Conservation (phyloP, 495 filamentous ascomycete species). For the Penicillium canescens region DNA sequence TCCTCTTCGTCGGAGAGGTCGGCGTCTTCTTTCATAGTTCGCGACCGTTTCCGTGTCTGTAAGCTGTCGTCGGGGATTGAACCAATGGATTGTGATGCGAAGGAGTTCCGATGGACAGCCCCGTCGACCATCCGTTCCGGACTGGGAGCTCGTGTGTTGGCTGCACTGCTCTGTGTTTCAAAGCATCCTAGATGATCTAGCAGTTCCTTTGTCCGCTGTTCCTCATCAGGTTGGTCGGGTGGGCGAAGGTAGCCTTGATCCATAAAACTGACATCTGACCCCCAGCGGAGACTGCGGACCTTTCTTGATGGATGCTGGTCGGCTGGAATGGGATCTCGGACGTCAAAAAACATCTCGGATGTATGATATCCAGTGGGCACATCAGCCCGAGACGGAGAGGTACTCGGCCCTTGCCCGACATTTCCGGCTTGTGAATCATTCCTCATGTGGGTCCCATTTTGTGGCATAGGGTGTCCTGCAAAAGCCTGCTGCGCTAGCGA, state of each 20-base stretch:
- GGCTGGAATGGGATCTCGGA: conserved; percentile 38
- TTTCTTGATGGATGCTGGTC: conserved; percentile 43
- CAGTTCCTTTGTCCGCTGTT: conserved; percentile 52
- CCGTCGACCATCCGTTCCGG: conserved; percentile 38
- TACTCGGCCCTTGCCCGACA: conserved; percentile 10
- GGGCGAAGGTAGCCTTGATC: conserved; percentile 56
- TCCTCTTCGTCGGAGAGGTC: conserved; percentile 40
- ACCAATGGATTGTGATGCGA: neutral
- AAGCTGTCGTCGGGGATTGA: conserved; percentile 23
- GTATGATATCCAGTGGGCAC: conserved; percentile 42
- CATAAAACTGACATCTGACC: conserved; percentile 64
- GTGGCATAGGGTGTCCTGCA: conserved; percentile 22
- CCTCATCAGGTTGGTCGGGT: conserved; percentile 54
- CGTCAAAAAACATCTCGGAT: conserved; percentile 47
- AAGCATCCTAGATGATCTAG: conserved; percentile 56
- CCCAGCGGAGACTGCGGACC: conserved; percentile 55
- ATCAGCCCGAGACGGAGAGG: conserved; percentile 22
- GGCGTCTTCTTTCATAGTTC: conserved; percentile 35
- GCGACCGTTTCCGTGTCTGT: conserved; percentile 39
- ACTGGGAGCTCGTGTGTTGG: conserved; percentile 59
- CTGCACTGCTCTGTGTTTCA: conserved; percentile 51
- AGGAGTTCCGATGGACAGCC: conserved; percentile 8
- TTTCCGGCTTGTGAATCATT: conserved; percentile 21
- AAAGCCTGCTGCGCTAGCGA: conserved; percentile 34
- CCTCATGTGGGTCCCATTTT: conserved; percentile 21